Base-by-base conservation (phyloP, 495 filamentous ascomycete genomes). In the Paragyromitra xinjiangensis region DNA sequence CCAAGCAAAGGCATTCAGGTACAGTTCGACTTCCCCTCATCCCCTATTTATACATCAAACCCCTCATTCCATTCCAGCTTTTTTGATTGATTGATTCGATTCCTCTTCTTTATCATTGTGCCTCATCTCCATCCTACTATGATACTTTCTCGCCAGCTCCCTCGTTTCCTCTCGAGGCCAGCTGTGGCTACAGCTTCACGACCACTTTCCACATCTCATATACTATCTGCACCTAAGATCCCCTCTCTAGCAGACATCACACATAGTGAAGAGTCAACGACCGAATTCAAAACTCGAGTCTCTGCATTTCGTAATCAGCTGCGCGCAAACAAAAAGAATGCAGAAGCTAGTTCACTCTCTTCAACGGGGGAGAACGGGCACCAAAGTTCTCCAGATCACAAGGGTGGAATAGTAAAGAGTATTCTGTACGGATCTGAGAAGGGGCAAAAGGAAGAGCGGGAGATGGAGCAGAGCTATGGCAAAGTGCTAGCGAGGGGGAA, bases 351-450 rank as follows among this genome's bases (percentile, higher is more conserved):
- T 92, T 94, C 86, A 64, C 75, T 83, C 81, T 80, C 85, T 79
- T 82, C 85, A 80, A 66, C 81, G 51, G 77, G 80, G 83, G 81
- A 82, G 78, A 80, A 75, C 74, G 82, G 83, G 82, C 79, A 63
- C 22, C 45, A 50, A 34, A 56, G 44, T 12, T 1, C 44, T 8
- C 16, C 22, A 37, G 66, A 76, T 11, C 62, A 77, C 40, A 78
- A 64, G 34, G n/a, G 55, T 22, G 81, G 78, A 16, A 77, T 82
- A 22, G 81, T 83, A 19, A 82, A 83, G 29, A 92, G 90, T 63
- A 88, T 99, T 63, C 95, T 99, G 83, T 98, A 99, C 84, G 95
- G 95, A 78, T 98, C 96, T 11, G 92, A 94, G 81, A 94, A 98
- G 83, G 96, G 95, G 4, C 89, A 93, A 76, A 90, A 95, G 84